A percentile compares a stretch with the other conserved stretches of the same genome.
Conservation (phyloP, 352 stramenopile genomes). For the Aphanomyces stellatus region DNA sequence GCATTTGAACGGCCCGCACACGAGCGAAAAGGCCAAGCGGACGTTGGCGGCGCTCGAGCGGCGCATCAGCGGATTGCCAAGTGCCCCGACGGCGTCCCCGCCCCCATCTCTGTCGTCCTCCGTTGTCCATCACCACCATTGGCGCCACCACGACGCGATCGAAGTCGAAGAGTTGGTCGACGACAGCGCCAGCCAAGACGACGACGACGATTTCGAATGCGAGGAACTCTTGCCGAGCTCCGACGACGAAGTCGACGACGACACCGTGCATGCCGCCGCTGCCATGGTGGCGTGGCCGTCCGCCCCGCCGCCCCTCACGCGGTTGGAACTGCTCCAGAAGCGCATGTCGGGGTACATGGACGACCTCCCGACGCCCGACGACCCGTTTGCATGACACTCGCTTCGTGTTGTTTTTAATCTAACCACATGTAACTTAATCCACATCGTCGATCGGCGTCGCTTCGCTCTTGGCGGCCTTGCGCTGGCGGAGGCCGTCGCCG, state of each 20-base stretch:
- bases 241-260: slow-evolving; percentile 26
- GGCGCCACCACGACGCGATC: slow-evolving; percentile 21
- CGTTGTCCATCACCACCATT: background rate
- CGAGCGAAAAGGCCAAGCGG: slow-evolving; percentile 34
- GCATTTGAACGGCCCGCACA: slow-evolving; percentile 39
- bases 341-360: slow-evolving; percentile 4
- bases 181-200: slow-evolving; percentile 16
- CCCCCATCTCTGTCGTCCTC: background rate
- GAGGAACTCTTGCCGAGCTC: slow-evolving; percentile 57
- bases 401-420: background rate
- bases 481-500: slow-evolving; percentile 12
- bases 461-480: slow-evolving; percentile 13
- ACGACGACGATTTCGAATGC: slow-evolving; percentile 59
- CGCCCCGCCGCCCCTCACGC: background rate
- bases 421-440: slow-evolving; percentile 35
- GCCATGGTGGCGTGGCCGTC: background rate
- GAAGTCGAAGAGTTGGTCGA: slow-evolving; percentile 18
- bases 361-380: too few species aligned
- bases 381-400: background rate
- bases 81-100: background rate
- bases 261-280: too few species aligned
- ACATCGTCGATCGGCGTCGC: slow-evolving; percentile 51
- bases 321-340: slow-evolving; percentile 9
- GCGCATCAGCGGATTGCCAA: slow-evolving; percentile 45
- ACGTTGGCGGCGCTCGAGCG: slow-evolving; percentile 56